Evolutionary conservation across 23 red algal species (phyloP).

Genomic region (Gracilariopsis chorda): DNA sequence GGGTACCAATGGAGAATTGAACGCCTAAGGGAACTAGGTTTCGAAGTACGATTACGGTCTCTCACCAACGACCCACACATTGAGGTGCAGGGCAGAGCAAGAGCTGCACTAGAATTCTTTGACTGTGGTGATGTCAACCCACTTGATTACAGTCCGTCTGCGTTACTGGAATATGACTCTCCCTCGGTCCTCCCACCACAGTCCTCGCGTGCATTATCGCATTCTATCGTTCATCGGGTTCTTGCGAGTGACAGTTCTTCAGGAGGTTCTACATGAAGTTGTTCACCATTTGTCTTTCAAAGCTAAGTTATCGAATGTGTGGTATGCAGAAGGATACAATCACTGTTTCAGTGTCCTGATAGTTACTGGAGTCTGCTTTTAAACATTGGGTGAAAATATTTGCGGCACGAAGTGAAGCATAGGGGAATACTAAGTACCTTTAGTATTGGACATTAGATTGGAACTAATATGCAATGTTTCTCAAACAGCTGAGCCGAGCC

Average conservation of each 20-base stretch:
- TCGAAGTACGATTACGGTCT: slow-evolving; percentile 55
- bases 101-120: slow-evolving; percentile 53
- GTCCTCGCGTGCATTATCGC: not conserved
- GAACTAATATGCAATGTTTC: no score
- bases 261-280: not conserved
- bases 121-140: slow-evolving; percentile 41
- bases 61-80: slow-evolving; percentile 58
- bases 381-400: no score
- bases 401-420: no score
- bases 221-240: slow-evolving; percentile 17
- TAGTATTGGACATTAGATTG: no score
- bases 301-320: no score
- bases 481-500: no score
- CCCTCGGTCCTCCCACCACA: slow-evolving; percentile 1
- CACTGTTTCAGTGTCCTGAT: no score
- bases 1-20: slow-evolving; percentile 65
- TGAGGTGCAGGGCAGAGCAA: slow-evolving; percentile 57
- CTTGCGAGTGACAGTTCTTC: slow-evolving; percentile 42
- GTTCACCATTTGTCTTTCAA: no score
- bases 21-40: slow-evolving; percentile 49
- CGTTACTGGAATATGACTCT: slow-evolving; percentile 23
- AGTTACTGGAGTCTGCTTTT: no score
- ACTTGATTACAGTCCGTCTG: slow-evolving; percentile 52
- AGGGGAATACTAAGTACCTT: no score
- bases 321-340: no score